A percentile compares a stretch with the other conserved stretches of the same genome.
Evolutionary conservation across 768 basidiomycete genomes (phyloP).

Genomic region (Boletus vermiculosoides): DNA sequence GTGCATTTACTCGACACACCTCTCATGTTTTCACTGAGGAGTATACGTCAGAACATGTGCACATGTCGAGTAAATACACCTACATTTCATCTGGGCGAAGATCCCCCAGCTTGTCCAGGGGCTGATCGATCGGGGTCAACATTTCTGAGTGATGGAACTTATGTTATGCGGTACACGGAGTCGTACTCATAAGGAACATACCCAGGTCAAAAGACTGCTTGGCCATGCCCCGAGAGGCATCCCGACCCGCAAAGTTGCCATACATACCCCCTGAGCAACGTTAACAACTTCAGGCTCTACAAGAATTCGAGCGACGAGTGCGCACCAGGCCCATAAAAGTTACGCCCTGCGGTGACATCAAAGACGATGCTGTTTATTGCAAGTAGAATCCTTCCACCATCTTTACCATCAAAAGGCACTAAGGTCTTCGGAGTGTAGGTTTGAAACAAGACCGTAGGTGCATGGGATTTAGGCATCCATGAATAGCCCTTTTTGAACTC

Average conservation of each 20-base stretch:
- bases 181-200: conserved; percentile 36
- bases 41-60: background rate
- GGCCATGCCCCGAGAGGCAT: conserved; percentile 96
- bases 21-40: conserved; percentile 83
- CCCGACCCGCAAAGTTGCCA: conserved; percentile 95
- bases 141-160: conserved; percentile 54
- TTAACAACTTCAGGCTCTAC: background rate
- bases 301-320: conserved; percentile 1
- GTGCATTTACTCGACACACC: conserved; percentile 39
- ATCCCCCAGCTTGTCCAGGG: conserved; percentile 80
- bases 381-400: conserved; percentile 73
- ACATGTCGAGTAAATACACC: conserved; percentile 28
- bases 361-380: conserved; percentile 89
- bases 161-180: background rate
- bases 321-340: conserved; percentile 95
- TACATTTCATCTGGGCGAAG: conserved; percentile 81
- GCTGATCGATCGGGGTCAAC: conserved; percentile 84
- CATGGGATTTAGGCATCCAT: conserved; percentile 86
- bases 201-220: conserved; percentile 95
- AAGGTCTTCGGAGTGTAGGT: conserved; percentile 80
- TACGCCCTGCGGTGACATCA: conserved; percentile 85
- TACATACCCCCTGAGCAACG: conserved; percentile 80
- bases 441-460: conserved; percentile 73
- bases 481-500: conserved; percentile 86
- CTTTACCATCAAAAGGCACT: conserved; percentile 59